Evolutionary conservation across 768 basidiomycete species (phyloP).

Genomic region (Suillus weaverae): DNA sequence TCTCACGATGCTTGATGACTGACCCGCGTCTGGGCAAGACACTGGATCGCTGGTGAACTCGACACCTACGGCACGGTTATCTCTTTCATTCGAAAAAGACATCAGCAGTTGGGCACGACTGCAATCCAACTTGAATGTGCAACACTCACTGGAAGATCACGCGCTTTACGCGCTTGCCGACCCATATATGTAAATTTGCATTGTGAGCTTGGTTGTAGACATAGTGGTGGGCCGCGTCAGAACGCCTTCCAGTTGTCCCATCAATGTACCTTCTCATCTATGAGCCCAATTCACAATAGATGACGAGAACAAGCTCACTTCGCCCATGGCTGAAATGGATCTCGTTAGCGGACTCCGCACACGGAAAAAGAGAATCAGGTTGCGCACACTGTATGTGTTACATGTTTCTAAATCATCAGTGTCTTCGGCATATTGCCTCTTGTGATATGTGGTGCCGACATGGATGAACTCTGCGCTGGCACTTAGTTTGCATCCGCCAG

Average conservation of each 20-base stretch:
- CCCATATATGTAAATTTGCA: conserved; percentile 31
- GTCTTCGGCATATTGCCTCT: conserved; percentile 45
- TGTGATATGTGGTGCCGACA: conserved; percentile 48
- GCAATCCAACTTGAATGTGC: not conserved
- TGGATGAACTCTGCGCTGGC: conserved; percentile 45
- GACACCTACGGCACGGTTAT: conserved; percentile 38
- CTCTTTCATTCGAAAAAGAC: conserved; percentile 18
- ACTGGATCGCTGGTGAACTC: conserved; percentile 33
- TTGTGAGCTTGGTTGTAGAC: conserved; percentile 35
- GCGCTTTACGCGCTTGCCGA: conserved; percentile 36
- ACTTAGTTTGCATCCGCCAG: conserved; percentile 20
- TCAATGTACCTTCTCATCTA: conserved; percentile 50
- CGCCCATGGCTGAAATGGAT: conserved; percentile 15
- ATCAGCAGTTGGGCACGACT: not conserved
- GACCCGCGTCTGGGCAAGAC: conserved; percentile 17
- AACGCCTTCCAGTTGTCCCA: conserved; percentile 35
- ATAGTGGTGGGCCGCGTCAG: conserved; percentile 35
- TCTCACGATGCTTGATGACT: conserved; percentile 17
- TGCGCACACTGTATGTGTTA: conserved; percentile 27
- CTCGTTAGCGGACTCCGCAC: not conserved
- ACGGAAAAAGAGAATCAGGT: not conserved
- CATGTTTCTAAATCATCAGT: conserved; percentile 41
- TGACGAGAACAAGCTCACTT: conserved; percentile 16
- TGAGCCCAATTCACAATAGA: not conserved
- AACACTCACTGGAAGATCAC: conserved; percentile 35